phyloP scores from a whole-genome alignment of 169 alveolate species.

The Toxoplasma gondii region DNA sequence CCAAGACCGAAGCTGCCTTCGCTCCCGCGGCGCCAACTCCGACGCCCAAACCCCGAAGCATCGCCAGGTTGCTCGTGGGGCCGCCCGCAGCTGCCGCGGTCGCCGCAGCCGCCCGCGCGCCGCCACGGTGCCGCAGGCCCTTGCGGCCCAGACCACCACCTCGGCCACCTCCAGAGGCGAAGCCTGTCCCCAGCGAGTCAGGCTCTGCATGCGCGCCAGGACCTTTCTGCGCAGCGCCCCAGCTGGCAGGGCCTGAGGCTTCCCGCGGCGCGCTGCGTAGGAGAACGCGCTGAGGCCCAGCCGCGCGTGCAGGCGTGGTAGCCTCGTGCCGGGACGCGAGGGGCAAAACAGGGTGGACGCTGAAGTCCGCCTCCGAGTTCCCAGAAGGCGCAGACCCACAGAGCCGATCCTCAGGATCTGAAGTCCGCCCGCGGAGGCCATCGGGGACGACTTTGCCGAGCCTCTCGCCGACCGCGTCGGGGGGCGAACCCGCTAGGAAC shows the following conservation, averaged over 20 bases:
- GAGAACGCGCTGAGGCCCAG: background rate
- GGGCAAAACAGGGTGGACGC: background rate
- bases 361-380: background rate
- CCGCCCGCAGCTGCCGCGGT: background rate
- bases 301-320: background rate
- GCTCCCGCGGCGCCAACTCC: background rate
- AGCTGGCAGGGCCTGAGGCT: background rate
- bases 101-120: background rate
- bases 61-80: background rate
- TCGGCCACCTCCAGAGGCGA: background rate
- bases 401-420: background rate
- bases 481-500: background rate
- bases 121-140: background rate
- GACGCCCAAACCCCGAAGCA: background rate
- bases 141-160: background rate
- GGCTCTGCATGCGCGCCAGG: background rate
- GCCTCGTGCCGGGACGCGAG: background rate
- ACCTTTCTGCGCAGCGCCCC: background rate
- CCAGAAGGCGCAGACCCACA: background rate
- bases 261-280: background rate
- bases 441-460: background rate
- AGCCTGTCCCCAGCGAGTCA: background rate
- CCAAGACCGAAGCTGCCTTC: background rate
- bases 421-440: background rate
- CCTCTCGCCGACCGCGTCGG: background rate